Conservation (phyloP, 2,329 filamentous ascomycete species). For the Tolypocladium tropicale region DNA sequence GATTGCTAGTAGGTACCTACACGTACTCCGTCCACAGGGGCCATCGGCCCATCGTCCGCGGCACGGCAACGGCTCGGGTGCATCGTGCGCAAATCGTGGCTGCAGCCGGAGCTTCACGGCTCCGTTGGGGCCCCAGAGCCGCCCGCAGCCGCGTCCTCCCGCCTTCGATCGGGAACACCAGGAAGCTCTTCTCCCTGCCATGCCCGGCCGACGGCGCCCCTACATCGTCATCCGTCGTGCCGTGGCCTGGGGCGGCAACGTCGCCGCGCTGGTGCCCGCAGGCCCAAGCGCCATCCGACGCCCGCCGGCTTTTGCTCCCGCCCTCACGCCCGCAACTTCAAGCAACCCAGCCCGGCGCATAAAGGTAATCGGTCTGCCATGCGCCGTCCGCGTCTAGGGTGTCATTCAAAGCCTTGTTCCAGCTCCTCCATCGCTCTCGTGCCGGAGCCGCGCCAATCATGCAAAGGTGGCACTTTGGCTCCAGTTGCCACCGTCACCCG, state of each 20-base stretch:
- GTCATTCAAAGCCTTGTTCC: background rate
- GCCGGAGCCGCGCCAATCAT: slow-evolving; percentile 18
- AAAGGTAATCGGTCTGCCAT: too few relatives aligned
- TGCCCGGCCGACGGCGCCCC: slow-evolving; percentile 1
- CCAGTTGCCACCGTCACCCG: slow-evolving; percentile 46
- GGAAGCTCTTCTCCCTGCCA: slow-evolving; percentile 1
- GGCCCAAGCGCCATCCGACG: too few relatives aligned
- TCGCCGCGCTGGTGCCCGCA: too few relatives aligned
- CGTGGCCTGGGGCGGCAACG: background rate
- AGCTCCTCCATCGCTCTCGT: background rate
- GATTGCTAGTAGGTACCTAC: too few relatives aligned
- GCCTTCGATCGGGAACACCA: slow-evolving; percentile 3
- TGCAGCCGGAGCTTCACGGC: slow-evolving; percentile 6
- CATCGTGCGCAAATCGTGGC: background rate
- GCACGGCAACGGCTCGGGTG: slow-evolving; percentile 1
- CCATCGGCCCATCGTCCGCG: background rate
- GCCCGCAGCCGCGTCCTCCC: slow-evolving; percentile 3
- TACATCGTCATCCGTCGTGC: background rate
- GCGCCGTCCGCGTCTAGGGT: too few relatives aligned
- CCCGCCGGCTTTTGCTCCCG: too few relatives aligned
- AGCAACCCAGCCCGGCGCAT: too few relatives aligned
- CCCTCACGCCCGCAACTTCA: too few relatives aligned
- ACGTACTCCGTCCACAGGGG: background rate
- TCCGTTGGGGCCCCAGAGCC: slow-evolving; percentile 3
- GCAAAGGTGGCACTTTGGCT: slow-evolving; percentile 38